These are phyloP conservation scores for Fusarium torulosum DNA, from an alignment of 2,329 filamentous ascomycete species.

Conservation along the genomic window DNA sequence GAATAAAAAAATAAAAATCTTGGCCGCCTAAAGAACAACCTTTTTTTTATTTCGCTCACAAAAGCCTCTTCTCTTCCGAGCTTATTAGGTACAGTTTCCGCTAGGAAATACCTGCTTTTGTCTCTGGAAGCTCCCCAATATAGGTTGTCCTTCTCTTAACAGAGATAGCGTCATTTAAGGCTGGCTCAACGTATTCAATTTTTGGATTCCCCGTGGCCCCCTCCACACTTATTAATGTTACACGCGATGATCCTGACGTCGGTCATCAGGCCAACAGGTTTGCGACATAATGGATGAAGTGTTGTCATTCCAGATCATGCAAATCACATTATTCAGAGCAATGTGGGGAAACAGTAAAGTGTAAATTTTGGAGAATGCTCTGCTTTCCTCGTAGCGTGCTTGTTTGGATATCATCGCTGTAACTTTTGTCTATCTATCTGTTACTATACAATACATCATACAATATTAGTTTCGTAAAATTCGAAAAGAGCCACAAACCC, in stretches of 20 bases:
- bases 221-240: constrained; percentile 20
- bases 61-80: constrained; percentile 1
- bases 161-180: constrained; percentile 41
- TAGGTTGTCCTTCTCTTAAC: constrained; percentile 11
- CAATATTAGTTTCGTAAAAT: constrained; percentile 33
- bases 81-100: constrained; percentile 40
- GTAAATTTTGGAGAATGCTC: constrained; percentile 17
- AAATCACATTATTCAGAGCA: constrained; percentile 8
- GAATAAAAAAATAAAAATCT: constrained; percentile 6
- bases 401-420: constrained; percentile 21
- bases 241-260: constrained; percentile 36
- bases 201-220: constrained; percentile 8
- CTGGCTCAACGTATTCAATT: constrained; percentile 21
- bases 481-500: constrained; percentile 10
- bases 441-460: constrained; percentile 25
- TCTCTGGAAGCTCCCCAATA: constrained; percentile 16
- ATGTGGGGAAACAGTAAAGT: not conserved
- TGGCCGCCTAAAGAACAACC: not conserved
- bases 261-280: constrained; percentile 16
- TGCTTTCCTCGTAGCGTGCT: not conserved
- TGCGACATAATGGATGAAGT: constrained; percentile 12
- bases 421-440: constrained; percentile 29
- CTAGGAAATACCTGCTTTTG: constrained; percentile 14
- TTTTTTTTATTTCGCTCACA: constrained; percentile 1
- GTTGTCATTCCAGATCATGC: constrained; percentile 27